phyloP scores from a whole-genome alignment of 1,139 yeast genomes.

The Diutina siamensis region DNA sequence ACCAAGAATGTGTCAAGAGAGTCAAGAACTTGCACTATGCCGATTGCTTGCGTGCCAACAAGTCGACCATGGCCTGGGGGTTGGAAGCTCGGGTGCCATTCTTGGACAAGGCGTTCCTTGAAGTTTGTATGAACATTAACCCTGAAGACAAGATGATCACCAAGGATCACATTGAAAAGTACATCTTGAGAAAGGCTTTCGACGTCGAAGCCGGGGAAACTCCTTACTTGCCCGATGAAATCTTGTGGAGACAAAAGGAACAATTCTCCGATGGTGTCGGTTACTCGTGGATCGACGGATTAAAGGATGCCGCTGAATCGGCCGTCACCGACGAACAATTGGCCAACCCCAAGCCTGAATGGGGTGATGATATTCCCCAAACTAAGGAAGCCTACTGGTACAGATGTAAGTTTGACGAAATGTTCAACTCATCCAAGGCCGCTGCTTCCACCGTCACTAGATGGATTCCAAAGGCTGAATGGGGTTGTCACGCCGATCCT shows the following conservation, averaged over 20 bases:
- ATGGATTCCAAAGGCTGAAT: constrained; percentile 99
- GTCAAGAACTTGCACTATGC: constrained; percentile 96
- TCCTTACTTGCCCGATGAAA: constrained; percentile 91
- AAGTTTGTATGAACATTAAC: constrained; percentile 86
- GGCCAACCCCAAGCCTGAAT: constrained; percentile 80
- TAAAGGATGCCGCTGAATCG: constrained; percentile 89
- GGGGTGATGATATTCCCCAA: constrained; percentile 93
- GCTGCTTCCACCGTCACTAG: constrained; percentile 97
- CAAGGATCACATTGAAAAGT: constrained; percentile 79
- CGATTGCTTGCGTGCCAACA: constrained; percentile 97
- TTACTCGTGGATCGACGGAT: constrained; percentile 97
- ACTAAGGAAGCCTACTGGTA: constrained; percentile 99
- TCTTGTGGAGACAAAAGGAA: constrained; percentile 98
- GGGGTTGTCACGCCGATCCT: constrained; percentile 99
- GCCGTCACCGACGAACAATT: constrained; percentile 82
- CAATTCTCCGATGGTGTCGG: constrained; percentile 99
- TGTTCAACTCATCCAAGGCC: constrained; percentile 63
- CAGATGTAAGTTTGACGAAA: constrained; percentile 88
- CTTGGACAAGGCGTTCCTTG: constrained; percentile 87
- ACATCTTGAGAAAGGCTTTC: constrained; percentile 92
- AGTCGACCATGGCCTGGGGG: constrained; percentile 99
- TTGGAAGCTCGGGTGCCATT: constrained; percentile 98
- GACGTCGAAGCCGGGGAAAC: constrained; percentile 56
- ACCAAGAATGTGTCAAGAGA: constrained; percentile 86
- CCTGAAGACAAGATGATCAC: constrained; percentile 83